These are phyloP conservation scores for Aspergillus incahuasiensis DNA, from an alignment of 495 filamentous ascomycete genomes.

Conservation along the genomic window DNA sequence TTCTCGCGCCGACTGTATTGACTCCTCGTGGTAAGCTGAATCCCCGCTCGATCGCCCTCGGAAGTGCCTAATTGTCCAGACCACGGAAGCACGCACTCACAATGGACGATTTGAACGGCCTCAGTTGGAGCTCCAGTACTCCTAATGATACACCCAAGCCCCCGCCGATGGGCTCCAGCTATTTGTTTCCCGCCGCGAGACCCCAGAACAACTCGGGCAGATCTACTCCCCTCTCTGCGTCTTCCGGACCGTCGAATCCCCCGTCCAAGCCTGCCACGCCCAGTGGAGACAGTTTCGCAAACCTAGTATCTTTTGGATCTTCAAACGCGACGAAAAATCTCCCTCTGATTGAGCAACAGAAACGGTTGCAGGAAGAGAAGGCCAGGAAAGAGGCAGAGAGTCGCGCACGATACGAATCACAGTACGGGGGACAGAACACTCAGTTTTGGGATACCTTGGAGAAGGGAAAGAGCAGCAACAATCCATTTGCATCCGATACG, in stretches of 20 bases:
- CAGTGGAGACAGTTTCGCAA: conserved; percentile 81
- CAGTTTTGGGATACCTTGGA: conserved; percentile 67
- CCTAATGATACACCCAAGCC: conserved; percentile 40
- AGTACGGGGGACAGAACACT: conserved; percentile 61
- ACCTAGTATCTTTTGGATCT: conserved; percentile 70
- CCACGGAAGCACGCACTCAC: conserved; percentile 14
- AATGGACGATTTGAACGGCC: conserved; percentile 57
- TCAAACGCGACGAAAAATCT: conserved; percentile 64
- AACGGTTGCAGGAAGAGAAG: conserved; percentile 71
- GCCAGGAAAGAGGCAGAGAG: conserved; percentile 69
- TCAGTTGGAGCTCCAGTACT: conserved; percentile 48
- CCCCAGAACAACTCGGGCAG: conserved; percentile 59
- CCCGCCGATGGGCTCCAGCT: conserved; percentile 47
- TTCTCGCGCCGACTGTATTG: conserved; percentile 1
- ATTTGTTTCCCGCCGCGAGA: conserved; percentile 56
- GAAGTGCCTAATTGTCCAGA: conserved; percentile 16
- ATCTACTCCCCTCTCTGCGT: conserved; percentile 60
- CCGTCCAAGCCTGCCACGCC: conserved; percentile 57
- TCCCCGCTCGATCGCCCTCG: background rate
- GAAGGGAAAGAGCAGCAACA: conserved; percentile 47
- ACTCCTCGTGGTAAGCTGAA: conserved; percentile 15
- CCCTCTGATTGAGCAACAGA: conserved; percentile 80
- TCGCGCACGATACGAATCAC: conserved; percentile 60
- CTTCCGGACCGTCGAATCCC: conserved; percentile 45
- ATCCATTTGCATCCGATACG: conserved; percentile 27